Evolutionary conservation across 257 asterid genomes (phyloP).

Genomic region (Thymus quinquecostatus): DNA sequence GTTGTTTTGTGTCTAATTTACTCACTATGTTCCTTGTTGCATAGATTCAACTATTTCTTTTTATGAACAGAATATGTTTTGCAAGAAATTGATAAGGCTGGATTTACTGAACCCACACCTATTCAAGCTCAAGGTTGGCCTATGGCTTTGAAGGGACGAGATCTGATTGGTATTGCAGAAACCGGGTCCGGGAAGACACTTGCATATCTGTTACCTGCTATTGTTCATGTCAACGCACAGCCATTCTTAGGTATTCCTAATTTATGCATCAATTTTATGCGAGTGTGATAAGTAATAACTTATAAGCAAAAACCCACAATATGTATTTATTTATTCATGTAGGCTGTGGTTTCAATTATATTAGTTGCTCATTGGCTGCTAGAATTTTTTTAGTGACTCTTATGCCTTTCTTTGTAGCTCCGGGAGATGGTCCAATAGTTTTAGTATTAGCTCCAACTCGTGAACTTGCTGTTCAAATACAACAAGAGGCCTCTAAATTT

Average conservation of each 20-base stretch:
- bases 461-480: constrained; percentile 99
- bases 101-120: constrained; percentile 95
- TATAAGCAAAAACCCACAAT: constrained; percentile 4
- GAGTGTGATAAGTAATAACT: too few relatives aligned
- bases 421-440: constrained; percentile 99
- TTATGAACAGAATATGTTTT: constrained; percentile 76
- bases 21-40: background rate
- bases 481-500: constrained; percentile 95
- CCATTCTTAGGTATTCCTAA: constrained; percentile 84
- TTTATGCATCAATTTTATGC: constrained; percentile 12
- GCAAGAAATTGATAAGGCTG: constrained; percentile 93
- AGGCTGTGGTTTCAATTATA: constrained; percentile 1
- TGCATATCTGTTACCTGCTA: constrained; percentile 89
- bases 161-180: constrained; percentile 97
- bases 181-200: constrained; percentile 99
- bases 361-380: constrained; percentile 33
- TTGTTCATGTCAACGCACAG: constrained; percentile 97
- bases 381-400: constrained; percentile 35
- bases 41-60: constrained; percentile 6
- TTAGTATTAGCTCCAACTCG: constrained; percentile 99
- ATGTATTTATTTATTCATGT: background rate
- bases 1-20: background rate
- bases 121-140: constrained; percentile 99
- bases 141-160: constrained; percentile 97
- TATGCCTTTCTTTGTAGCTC: constrained; percentile 61